Evolutionary conservation across 805 yeast genomes (phyloP).

Genomic region (Cyberlindnera mississippiensis): DNA sequence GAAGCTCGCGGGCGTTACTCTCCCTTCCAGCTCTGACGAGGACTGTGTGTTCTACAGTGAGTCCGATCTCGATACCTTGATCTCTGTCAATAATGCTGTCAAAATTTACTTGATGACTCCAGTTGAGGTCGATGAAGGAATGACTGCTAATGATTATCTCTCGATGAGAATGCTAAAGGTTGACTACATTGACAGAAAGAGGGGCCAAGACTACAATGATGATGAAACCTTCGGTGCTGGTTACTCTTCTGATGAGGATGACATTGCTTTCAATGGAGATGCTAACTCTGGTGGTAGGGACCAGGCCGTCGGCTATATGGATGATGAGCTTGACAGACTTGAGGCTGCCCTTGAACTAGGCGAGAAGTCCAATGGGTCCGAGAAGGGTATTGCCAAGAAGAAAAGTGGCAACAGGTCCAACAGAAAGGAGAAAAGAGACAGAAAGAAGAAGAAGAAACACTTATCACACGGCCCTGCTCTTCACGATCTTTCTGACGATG

Average conservation of each 20-base stretch:
- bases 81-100: conserved; percentile 34
- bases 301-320: conserved; percentile 16
- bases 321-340: conserved; percentile 18
- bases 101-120: conserved; percentile 38
- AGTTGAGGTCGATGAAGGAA: conserved; percentile 34
- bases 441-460: conserved; percentile 7
- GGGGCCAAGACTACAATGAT: conserved; percentile 35
- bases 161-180: conserved; percentile 28
- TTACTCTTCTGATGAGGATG: conserved; percentile 35
- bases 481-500: conserved; percentile 1
- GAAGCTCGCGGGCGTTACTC: conserved; percentile 40
- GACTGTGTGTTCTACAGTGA: conserved; percentile 36
- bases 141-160: conserved; percentile 33
- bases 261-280: conserved; percentile 29
- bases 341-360: conserved; percentile 16
- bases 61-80: conserved; percentile 31
- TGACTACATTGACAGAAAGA: conserved; percentile 31
- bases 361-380: conserved; percentile 1
- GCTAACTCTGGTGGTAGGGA: conserved; percentile 24
- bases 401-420: conserved; percentile 7
- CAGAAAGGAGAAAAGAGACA: conserved; percentile 1
- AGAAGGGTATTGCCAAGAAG: conserved; percentile 25
- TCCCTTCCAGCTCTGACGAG: conserved; percentile 39
- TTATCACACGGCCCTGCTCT: conserved; percentile 3
- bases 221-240: conserved; percentile 28